phyloP scores from a whole-genome alignment of 305 asterid genomes.

The Fraxinus ornus region DNA sequence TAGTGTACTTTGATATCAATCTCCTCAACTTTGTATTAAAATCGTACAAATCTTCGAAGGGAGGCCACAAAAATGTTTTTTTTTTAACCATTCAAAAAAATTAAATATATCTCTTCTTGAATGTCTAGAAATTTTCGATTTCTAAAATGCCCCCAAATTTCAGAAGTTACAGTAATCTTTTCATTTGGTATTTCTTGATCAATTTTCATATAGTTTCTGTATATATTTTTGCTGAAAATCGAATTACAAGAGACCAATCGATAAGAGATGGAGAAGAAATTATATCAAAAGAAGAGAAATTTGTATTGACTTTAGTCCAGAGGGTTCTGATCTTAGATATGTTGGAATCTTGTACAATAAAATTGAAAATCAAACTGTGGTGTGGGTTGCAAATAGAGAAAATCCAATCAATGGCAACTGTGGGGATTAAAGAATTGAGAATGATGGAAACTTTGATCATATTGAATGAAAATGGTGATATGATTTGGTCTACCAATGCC shows the following conservation, averaged over 20 bases:
- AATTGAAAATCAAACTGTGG: conserved; percentile 33
- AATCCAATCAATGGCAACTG: conserved; percentile 42
- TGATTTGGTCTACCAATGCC: conserved; percentile 45
- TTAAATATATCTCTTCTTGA: neutral
- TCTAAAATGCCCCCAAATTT: conserved; percentile 28
- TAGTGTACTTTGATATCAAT: conserved; percentile 16
- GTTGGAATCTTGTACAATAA: conserved; percentile 72
- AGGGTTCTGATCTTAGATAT: conserved; percentile 41
- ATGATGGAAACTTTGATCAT: conserved; percentile 46
- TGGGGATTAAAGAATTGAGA: conserved; percentile 38
- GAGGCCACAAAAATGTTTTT: neutral
- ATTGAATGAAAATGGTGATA: conserved; percentile 25
- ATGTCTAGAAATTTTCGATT: neutral
- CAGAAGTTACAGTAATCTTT: neutral
- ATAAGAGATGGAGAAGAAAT: conserved; percentile 51
- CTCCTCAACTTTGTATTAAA: conserved; percentile 22
- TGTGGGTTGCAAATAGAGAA: conserved; percentile 77
- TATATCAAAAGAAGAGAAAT: conserved; percentile 39
- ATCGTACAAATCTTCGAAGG: conserved; percentile 23
- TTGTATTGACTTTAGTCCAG: conserved; percentile 65
- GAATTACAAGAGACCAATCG: conserved; percentile 27
- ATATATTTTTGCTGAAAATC: conserved; percentile 30
- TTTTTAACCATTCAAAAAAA: too few species aligned
- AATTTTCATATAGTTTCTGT: conserved; percentile 19
- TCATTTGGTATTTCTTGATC: conserved; percentile 25